Evolutionary conservation across 164 flowering plant genomes (phyloP), one percentile per base, ranked within the genome.

Genomic region (Aristolochia californica): DNA sequence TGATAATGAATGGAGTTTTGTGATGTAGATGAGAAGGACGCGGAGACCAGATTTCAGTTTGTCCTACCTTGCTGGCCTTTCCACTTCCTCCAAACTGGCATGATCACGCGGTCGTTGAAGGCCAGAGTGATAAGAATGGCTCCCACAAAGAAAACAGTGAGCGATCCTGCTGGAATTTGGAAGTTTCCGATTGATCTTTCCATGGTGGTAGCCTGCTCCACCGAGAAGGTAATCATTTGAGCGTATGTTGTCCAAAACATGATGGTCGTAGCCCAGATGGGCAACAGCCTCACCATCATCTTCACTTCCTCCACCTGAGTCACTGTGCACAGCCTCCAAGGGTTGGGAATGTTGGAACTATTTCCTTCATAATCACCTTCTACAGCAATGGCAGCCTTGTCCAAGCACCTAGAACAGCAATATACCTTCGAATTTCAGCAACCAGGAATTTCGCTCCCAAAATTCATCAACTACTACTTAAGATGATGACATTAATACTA

Each of bases 201-300:
- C 97, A 87, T 89, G 74, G 73, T 69, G 13, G 88, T 77, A 17
- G 97, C 96, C 76, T 94, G 97, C 61, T 84, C 93, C 1, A 90
- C 75, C 43, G 91, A 82, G 78, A 94, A 88, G n/a, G 97, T 94
- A 11, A 81, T 83, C 96, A 94, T 90, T 60, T 94, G 96, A 25
- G 99, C 83, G 77, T 90, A 90, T 17, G 87, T 66, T n/a, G 99
- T 94, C 99, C 99, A 94, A 56, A 94, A 90, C 55, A 90, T 79
- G 57, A 90, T 90, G 57, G 86, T 78, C 4, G 99, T 94, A 5
- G 93, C 77, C 97, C 99, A 94, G n/a, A 94, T 88, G 9, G 97
- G 99, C 20, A 94, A 62, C 23, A 94, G 79, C 58, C 79, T 84
- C 12, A 84, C 27, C 18, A 94, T 94, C 89, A 90, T 78, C 61